phyloP scores from a whole-genome alignment of 768 basidiomycete genomes.

The Mycena galopus region DNA sequence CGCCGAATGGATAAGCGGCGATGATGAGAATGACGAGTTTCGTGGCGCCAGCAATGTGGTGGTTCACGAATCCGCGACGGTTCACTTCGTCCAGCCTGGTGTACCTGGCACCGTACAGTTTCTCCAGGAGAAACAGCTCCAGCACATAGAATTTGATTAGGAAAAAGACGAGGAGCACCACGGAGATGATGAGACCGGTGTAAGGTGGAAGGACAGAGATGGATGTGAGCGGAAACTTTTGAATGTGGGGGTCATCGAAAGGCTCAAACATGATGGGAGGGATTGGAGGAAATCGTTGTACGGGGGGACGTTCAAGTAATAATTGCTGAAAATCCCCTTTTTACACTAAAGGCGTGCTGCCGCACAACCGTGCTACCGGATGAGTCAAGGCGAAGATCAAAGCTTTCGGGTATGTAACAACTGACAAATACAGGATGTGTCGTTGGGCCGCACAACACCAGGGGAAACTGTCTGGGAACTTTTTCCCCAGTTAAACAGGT shows the following conservation, averaged over 20 bases:
- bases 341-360: no score
- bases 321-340: no score
- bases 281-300: no score
- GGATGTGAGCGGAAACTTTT: background rate
- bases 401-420: no score
- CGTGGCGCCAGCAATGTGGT: constrained; percentile 21
- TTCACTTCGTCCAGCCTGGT: constrained; percentile 13
- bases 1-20: constrained; percentile 16
- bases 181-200: constrained; percentile 22
- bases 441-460: no score
- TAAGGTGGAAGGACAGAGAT: constrained; percentile 6
- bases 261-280: background rate
- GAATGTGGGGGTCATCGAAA: background rate
- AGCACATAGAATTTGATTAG: constrained; percentile 20
- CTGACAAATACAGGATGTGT: no score
- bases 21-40: constrained; percentile 14
- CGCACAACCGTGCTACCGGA: no score
- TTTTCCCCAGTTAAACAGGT: no score
- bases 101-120: constrained; percentile 12
- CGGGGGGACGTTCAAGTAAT: no score
- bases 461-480: no score
- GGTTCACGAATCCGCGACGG: constrained; percentile 18
- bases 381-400: no score
- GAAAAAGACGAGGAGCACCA: constrained; percentile 21
- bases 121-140: no score